Conservation (phyloP, 345 rosid genomes). For the Salix dunnii region DNA sequence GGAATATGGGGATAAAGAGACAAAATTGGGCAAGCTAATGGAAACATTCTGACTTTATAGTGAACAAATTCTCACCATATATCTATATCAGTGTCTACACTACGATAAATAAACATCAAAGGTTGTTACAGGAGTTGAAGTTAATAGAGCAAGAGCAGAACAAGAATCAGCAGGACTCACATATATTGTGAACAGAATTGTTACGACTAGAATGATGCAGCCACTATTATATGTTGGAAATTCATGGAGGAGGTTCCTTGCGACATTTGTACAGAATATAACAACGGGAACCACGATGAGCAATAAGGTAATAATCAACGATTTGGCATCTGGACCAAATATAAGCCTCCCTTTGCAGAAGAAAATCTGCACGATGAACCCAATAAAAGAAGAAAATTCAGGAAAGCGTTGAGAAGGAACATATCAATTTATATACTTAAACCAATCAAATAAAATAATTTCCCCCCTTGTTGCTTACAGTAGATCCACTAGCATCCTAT, state of each 20-base stretch:
- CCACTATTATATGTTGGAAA: constrained; percentile 30
- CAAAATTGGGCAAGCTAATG: background rate
- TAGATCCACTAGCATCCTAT: background rate
- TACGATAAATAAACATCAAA: background rate
- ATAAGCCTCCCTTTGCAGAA: constrained; percentile 42
- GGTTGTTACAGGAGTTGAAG: background rate
- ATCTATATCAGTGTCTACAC: background rate
- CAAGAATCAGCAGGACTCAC: constrained; percentile 33
- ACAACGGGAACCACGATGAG: constrained; percentile 47
- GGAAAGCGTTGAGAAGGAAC: background rate
- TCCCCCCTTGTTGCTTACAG: background rate
- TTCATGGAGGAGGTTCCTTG: constrained; percentile 36
- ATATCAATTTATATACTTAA: background rate
- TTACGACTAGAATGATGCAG: constrained; percentile 34
- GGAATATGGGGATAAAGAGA: background rate
- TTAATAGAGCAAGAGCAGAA: background rate
- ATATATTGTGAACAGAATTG: constrained; percentile 43
- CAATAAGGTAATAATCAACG: constrained; percentile 37
- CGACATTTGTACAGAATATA: constrained; percentile 43
- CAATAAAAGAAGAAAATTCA: constrained; percentile 3
- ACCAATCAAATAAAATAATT: background rate
- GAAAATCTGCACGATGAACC: constrained; percentile 38
- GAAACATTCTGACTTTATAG: background rate
- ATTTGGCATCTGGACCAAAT: constrained; percentile 54
- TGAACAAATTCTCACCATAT: background rate